phyloP scores from a whole-genome alignment of 2,329 filamentous ascomycete genomes.

The Xylariaceae sp. region DNA sequence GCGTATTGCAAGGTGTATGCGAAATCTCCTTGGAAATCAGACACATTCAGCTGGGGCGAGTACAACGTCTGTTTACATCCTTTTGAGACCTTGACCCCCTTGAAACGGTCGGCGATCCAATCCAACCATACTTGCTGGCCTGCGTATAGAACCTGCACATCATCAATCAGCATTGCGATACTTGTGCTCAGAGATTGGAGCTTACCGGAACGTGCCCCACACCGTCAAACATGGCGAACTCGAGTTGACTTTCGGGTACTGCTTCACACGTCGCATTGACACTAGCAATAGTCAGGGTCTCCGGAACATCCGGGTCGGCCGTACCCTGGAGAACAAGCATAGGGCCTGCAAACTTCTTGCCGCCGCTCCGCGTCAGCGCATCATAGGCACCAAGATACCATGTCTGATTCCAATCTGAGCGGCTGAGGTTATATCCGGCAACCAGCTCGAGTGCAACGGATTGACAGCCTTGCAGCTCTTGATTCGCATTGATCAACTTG shows the following conservation, averaged over 20 bases:
- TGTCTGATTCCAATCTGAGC: background rate
- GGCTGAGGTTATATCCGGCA: background rate
- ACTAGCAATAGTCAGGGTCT: background rate
- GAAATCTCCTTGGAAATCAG: background rate
- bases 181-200: too few relatives aligned
- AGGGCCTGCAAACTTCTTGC: background rate
- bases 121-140: constrained; percentile 2
- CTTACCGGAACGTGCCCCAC: background rate
- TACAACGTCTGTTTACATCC: background rate
- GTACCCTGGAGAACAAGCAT: background rate
- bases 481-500: background rate
- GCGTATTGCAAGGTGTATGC: constrained; percentile 1
- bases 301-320: background rate
- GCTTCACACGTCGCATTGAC: background rate
- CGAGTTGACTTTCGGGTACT: background rate
- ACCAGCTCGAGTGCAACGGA: background rate
- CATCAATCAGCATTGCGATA: too few relatives aligned
- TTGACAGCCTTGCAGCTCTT: background rate
- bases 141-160: background rate
- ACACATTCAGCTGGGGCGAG: background rate
- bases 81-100: background rate
- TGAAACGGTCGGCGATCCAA: constrained; percentile 1
- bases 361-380: background rate
- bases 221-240: background rate
- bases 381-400: background rate